Conservation (phyloP, 805 yeast genomes). For the Alloascoidea africana region DNA sequence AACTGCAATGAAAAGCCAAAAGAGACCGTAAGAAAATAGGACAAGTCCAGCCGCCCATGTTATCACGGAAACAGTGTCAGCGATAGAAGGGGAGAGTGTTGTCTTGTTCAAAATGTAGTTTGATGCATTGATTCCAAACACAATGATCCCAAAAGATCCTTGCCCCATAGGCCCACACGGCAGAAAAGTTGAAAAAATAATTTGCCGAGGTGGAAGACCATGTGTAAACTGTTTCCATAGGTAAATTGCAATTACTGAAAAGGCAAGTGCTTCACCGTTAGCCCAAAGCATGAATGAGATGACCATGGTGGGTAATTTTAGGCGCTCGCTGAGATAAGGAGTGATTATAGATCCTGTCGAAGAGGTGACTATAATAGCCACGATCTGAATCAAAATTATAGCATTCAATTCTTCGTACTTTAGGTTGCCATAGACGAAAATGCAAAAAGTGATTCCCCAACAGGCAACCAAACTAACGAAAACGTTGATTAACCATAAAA, state of each 20-base stretch:
- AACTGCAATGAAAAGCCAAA: constrained; percentile 32
- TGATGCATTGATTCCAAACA: constrained; percentile 31
- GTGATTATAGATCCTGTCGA: constrained; percentile 51
- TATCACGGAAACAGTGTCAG: constrained; percentile 15
- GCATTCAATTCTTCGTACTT: constrained; percentile 32
- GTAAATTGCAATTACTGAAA: constrained; percentile 38
- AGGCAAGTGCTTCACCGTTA: constrained; percentile 48
- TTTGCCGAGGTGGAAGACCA: constrained; percentile 34
- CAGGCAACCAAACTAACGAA: constrained; percentile 39
- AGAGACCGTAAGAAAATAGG: constrained; percentile 40
- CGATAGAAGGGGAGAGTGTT: constrained; percentile 13
- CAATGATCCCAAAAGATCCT: constrained; percentile 54
- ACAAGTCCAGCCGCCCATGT: constrained; percentile 27
- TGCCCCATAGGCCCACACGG: constrained; percentile 83
- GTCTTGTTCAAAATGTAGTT: constrained; percentile 10
- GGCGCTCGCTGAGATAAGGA: constrained; percentile 25
- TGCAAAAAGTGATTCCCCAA: constrained; percentile 42
- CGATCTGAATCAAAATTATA: constrained; percentile 57
- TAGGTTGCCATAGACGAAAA: constrained; percentile 22
- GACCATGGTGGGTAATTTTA: constrained; percentile 36
- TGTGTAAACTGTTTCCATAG: constrained; percentile 41
- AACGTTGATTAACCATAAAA: constrained; percentile 64
- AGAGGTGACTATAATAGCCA: constrained; percentile 62
- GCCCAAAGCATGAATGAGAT: constrained; percentile 50
- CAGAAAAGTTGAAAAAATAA: constrained; percentile 53